Evolutionary conservation across 2,329 filamentous ascomycete genomes (phyloP).

Genomic region (Pestalotiopsis sp.): DNA sequence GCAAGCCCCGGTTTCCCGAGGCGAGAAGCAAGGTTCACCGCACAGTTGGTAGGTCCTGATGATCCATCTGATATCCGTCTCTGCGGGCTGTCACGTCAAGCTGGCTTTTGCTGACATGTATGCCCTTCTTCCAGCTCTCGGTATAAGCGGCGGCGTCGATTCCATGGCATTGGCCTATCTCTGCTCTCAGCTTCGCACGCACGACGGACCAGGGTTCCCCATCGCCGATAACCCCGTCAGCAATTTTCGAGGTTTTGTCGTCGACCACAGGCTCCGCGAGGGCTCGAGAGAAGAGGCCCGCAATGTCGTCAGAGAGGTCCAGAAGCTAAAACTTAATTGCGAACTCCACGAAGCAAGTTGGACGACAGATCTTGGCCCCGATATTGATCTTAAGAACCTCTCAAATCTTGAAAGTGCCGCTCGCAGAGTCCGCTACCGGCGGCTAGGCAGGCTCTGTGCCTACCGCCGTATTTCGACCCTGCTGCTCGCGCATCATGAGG

Average conservation of each 20-base stretch:
- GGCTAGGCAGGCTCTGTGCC: conserved; percentile 65
- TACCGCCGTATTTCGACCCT: conserved; percentile 57
- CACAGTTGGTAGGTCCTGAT: conserved; percentile 19
- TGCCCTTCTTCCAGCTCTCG: conserved; percentile 50
- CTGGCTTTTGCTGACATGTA: background rate
- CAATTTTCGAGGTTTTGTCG: conserved; percentile 48
- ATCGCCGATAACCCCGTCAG: conserved; percentile 49
- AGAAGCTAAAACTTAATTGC: conserved; percentile 35
- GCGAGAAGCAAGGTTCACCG: conserved; percentile 37
- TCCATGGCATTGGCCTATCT: conserved; percentile 94
- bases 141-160: conserved; percentile 90
- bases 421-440: conserved; percentile 72
- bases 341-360: conserved; percentile 48
- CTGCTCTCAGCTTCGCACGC: conserved; percentile 52
- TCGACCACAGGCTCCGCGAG: conserved; percentile 61
- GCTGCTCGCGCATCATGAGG: conserved; percentile 82
- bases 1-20: conserved; percentile 51
- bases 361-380: conserved; percentile 37
- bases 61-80: background rate
- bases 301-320: conserved; percentile 42
- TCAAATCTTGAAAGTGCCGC: conserved; percentile 78
- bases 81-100: background rate
- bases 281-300: conserved; percentile 56
- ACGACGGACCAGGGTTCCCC: conserved; percentile 32
- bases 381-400: conserved; percentile 40